Percentiles rank a stretch among this genome's conserved stretches.
Conservation (phyloP, 495 filamentous ascomycete species). For the Penicillium mononematosum region DNA sequence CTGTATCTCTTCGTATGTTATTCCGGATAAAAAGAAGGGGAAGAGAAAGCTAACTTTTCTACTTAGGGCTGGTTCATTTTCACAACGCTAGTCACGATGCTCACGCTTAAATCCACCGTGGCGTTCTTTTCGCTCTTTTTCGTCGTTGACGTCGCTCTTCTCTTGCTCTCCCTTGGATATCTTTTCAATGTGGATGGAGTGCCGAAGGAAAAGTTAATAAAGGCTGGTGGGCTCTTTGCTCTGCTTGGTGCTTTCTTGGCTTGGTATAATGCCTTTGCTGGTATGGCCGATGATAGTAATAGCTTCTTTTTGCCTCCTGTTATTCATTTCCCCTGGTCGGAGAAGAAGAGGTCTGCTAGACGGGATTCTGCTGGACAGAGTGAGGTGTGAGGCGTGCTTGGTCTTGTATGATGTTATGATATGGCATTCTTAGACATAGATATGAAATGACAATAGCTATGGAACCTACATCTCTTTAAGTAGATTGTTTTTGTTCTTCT, state of each 20-base stretch:
- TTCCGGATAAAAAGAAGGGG: neutral
- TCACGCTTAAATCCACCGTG: constrained; percentile 84
- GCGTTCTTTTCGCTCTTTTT: constrained; percentile 92
- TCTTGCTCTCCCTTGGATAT: constrained; percentile 71
- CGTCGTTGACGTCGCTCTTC: constrained; percentile 78
- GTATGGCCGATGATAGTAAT: constrained; percentile 74
- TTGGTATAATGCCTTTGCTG: constrained; percentile 89
- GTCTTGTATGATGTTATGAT: neutral
- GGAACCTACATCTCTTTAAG: neutral
- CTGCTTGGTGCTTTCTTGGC: constrained; percentile 78
- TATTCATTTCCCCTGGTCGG: constrained; percentile 87
- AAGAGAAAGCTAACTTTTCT: neutral
- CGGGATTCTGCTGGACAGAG: constrained; percentile 41
- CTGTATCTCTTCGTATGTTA: constrained; percentile 68
- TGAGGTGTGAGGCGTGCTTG: constrained; percentile 1
- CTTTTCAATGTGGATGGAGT: constrained; percentile 43
- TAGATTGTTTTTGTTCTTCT: neutral
- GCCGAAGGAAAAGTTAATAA: constrained; percentile 51
- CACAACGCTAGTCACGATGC: constrained; percentile 74
- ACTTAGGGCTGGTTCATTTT: constrained; percentile 83
- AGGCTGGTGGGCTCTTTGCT: constrained; percentile 78
- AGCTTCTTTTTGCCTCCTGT: constrained; percentile 91
- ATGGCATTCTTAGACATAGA: neutral
- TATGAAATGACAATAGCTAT: neutral
- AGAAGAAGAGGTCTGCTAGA: constrained; percentile 58